Evolutionary conservation across 2,329 filamentous ascomycete species (phyloP).

Genomic region (Xylaria digitata): DNA sequence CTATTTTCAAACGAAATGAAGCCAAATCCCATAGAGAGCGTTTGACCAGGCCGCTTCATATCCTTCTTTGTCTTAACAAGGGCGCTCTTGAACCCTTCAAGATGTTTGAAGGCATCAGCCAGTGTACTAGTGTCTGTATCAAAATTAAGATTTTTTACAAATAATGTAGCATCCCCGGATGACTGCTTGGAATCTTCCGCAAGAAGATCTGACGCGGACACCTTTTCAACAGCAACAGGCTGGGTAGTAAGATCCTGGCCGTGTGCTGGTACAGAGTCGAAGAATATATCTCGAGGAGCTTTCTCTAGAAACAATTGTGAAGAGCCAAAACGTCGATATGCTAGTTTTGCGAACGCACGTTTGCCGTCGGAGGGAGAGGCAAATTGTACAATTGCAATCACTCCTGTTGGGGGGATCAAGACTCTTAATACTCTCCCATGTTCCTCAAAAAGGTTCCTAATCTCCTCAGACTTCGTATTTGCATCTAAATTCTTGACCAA

Average conservation of each 20-base stretch:
- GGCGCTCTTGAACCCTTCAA: slow-evolving; percentile 90
- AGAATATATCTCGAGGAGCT: slow-evolving; percentile 85
- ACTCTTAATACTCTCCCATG: slow-evolving; percentile 84
- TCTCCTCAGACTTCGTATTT: slow-evolving; percentile 81
- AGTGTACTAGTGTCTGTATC: slow-evolving; percentile 82
- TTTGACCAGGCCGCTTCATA: slow-evolving; percentile 87
- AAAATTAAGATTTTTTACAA: slow-evolving; percentile 95
- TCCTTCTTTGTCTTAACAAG: slow-evolving; percentile 93
- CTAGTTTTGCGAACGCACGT: slow-evolving; percentile 83
- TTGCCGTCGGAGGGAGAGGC: slow-evolving; percentile 81
- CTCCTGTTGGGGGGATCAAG: slow-evolving; percentile 91
- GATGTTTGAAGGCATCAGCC: slow-evolving; percentile 78
- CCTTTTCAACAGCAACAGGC: slow-evolving; percentile 65
- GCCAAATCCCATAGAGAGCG: slow-evolving; percentile 96
- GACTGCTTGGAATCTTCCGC: slow-evolving; percentile 58
- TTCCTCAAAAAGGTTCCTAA: slow-evolving; percentile 84
- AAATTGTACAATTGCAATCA: slow-evolving; percentile 94
- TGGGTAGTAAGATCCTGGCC: slow-evolving; percentile 44
- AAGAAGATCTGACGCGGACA: slow-evolving; percentile 76
- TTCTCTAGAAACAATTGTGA: slow-evolving; percentile 89
- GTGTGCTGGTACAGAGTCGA: slow-evolving; percentile 46
- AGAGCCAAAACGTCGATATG: slow-evolving; percentile 90
- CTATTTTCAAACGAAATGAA: slow-evolving; percentile 90
- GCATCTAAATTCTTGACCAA: slow-evolving; percentile 95
- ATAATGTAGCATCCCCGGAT: slow-evolving; percentile 79